A percentile compares a stretch with the other conserved stretches of the same genome.
These are phyloP conservation scores for Coriaria nepalensis DNA, from an alignment of 306 rosid species.

Conservation along the genomic window DNA sequence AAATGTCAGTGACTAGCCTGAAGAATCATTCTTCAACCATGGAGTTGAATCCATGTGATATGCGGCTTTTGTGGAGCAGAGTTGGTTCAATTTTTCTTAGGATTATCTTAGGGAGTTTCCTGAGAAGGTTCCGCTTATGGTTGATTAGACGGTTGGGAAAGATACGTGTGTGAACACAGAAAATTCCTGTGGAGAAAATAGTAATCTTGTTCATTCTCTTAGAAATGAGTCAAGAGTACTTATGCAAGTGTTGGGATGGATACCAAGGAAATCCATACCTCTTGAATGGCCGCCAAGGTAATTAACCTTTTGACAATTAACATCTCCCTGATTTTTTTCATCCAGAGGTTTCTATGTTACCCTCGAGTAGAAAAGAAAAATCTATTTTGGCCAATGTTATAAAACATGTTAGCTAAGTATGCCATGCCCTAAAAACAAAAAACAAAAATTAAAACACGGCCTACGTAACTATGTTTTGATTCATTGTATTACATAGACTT, in stretches of 20 bases:
- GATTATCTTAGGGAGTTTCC: not conserved
- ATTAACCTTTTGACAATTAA: not conserved
- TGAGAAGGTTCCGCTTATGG: conserved; percentile 2
- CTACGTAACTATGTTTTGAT: too few species aligned
- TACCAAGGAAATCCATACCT: conserved; percentile 20
- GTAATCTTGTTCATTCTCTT: not conserved
- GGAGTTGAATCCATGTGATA: conserved; percentile 10
- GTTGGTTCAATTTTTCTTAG: conserved; percentile 2
- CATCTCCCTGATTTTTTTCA: too few species aligned
- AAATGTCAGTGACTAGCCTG: not conserved
- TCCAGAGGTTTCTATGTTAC: not conserved
- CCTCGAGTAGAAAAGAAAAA: not conserved
- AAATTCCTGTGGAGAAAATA: conserved; percentile 7
- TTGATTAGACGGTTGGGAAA: conserved; percentile 13
- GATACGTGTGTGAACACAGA: not conserved
- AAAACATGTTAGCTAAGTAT: too few species aligned
- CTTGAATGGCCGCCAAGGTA: conserved; percentile 19
- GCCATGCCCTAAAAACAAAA: too few species aligned
- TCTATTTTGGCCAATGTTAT: too few species aligned
- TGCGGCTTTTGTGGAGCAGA: conserved; percentile 9
- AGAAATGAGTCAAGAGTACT: conserved; percentile 6
- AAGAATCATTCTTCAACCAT: not conserved
- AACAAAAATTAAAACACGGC: too few species aligned
- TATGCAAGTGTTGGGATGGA: conserved; percentile 16
- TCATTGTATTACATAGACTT: too few species aligned